Base-by-base conservation (phyloP, 2,329 filamentous ascomycete species). In the Trichoderma citrinoviride region DNA sequence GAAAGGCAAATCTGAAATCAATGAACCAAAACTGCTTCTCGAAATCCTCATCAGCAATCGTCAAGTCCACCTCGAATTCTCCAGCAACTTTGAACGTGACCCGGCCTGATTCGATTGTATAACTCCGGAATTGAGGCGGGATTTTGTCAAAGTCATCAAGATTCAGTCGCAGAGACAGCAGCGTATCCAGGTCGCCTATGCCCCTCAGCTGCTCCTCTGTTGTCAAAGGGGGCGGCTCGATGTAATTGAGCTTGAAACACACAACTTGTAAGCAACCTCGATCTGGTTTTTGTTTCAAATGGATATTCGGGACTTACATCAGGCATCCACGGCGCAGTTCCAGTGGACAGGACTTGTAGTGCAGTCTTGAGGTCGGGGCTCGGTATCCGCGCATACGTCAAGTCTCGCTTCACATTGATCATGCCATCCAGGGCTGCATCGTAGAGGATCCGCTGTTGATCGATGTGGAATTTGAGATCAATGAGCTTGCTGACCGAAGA, bases 61-160 rank as follows among this genome's bases (percentile, higher is more conserved):
- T 93, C 58, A 99, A 84, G 74, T 98, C 95, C 21, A 98, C 86
- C 75, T 98, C 94, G 71, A 97, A 97, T 75, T 98, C 94, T 61
- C 86, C 86, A 3, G 86, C 80, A 1, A 98, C 90, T 53, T 81
- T 85, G 75, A 99, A 99, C 0, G 93, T 98, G 7, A 91, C 94
- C 55, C 94, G 87, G n/a, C 96, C 95, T 58, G 92, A 90, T 60
- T 85, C 84, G 66, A 99, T 90, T 5, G 82, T 84, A 78, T 93
- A 98, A 66, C 90, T 83, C 70, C 84, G 85, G 74, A 98, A 91
- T 61, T 90, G 84, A n/a, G 81, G 77, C 0, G 95, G 95, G 57
- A 88, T 85, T 66, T 82, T 86, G 52, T 97, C 86, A 67, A 88
- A 86, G 70, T 98, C 93, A 66, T 96, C 86, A 15, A 97, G 80